Conservation (phyloP, 129 eudicot species). For the Arctium lappa region DNA sequence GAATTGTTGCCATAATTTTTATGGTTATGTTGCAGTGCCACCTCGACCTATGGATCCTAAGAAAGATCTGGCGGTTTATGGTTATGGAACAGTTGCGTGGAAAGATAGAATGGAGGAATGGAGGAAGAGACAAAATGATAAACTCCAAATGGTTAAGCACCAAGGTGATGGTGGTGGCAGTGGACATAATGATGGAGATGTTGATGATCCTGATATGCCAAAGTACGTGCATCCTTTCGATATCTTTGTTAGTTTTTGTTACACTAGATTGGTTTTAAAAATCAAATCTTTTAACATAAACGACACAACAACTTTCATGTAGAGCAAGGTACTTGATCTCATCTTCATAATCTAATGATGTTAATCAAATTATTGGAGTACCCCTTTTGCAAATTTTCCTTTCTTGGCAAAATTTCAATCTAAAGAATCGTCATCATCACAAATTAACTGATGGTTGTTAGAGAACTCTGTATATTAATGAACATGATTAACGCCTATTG, state of each 20-base stretch:
- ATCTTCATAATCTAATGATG: neutral
- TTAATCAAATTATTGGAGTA: neutral
- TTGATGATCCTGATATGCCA: slow-evolving; percentile 90
- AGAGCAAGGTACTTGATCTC: neutral
- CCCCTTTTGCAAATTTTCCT: neutral
- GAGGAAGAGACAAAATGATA: slow-evolving; percentile 85
- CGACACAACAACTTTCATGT: neutral
- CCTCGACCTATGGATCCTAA: slow-evolving; percentile 97
- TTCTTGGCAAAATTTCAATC: neutral
- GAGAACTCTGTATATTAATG: no score
- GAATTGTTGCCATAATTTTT: neutral
- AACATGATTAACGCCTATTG: neutral
- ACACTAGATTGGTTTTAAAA: neutral
- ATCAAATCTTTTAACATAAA: neutral
- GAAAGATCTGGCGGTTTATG: slow-evolving; percentile 93
- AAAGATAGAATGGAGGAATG: slow-evolving; percentile 98
- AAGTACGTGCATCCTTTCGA: slow-evolving; percentile 47
- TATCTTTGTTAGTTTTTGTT: neutral
- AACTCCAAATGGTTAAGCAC: slow-evolving; percentile 81
- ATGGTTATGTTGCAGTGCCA: slow-evolving; percentile 52
- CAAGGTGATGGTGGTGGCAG: slow-evolving; percentile 57
- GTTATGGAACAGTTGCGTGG: slow-evolving; percentile 97
- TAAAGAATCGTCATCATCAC: neutral
- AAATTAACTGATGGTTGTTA: neutral
- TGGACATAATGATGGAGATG: slow-evolving; percentile 51